phyloP scores from a whole-genome alignment of 495 filamentous ascomycete species.

The Filosporella fistucella region DNA sequence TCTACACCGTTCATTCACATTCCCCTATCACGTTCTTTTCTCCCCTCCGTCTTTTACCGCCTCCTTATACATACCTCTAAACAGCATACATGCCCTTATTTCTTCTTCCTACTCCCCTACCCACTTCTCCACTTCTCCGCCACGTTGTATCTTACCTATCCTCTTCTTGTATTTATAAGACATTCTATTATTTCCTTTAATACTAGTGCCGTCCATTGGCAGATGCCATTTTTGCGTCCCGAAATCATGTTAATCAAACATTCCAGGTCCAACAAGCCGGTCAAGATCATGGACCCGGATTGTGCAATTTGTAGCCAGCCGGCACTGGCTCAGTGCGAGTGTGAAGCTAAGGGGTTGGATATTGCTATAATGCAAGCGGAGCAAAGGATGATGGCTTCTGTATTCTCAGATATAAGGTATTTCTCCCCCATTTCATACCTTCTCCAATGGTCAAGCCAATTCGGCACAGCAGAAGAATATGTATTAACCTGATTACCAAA shows the following conservation, averaged over 20 bases:
- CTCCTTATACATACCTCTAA: conserved; percentile 8
- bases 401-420: conserved; percentile 62
- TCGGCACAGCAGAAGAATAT: neutral
- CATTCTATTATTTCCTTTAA: neutral
- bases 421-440: conserved; percentile 14
- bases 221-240: conserved; percentile 18
- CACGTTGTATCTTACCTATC: neutral
- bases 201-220: too few relatives aligned
- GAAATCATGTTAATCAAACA: conserved; percentile 21
- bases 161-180: too few relatives aligned
- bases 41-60: conserved; percentile 2
- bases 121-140: conserved; percentile 19
- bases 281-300: conserved; percentile 52
- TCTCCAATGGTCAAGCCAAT: neutral
- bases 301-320: conserved; percentile 68
- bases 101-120: conserved; percentile 19
- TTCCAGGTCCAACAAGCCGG: conserved; percentile 17
- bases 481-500: neutral
- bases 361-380: conserved; percentile 64
- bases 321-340: conserved; percentile 58
- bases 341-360: conserved; percentile 64
- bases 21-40: conserved; percentile 17
- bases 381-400: conserved; percentile 54
- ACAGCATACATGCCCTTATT: conserved; percentile 9
- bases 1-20: conserved; percentile 23